Evolutionary conservation across 441 rosid genomes (phyloP).

Genomic region (Eutrema salsugineum): DNA sequence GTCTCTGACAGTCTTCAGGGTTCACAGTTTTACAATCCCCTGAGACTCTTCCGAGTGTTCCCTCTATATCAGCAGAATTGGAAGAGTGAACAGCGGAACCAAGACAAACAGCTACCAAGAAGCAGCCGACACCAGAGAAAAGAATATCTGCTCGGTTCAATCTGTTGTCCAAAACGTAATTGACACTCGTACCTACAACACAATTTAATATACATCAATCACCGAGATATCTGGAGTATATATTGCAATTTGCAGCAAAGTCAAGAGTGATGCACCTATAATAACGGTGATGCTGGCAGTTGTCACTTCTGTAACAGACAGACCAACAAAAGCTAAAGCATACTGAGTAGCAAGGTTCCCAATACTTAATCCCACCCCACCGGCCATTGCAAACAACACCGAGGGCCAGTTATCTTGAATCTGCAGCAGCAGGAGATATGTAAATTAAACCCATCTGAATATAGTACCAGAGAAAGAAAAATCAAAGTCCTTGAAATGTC

Average conservation of each 20-base stretch:
- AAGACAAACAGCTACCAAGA: slow-evolving; percentile 71
- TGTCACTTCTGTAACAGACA: slow-evolving; percentile 79
- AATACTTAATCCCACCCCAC: slow-evolving; percentile 68
- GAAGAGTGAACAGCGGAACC: slow-evolving; percentile 83
- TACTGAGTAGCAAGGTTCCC: slow-evolving; percentile 79
- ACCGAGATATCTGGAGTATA: neutral
- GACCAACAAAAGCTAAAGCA: slow-evolving; percentile 78
- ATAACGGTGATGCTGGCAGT: slow-evolving; percentile 69
- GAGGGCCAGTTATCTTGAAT: slow-evolving; percentile 79
- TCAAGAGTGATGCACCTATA: slow-evolving; percentile 39
- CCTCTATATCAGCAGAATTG: slow-evolving; percentile 55
- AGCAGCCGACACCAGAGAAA: slow-evolving; percentile 81
- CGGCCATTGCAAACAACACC: slow-evolving; percentile 75
- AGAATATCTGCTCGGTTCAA: slow-evolving; percentile 69
- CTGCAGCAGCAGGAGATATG: slow-evolving; percentile 6
- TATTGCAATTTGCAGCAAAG: neutral
- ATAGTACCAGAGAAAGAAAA: neutral
- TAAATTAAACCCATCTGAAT: neutral
- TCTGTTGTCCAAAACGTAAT: slow-evolving; percentile 73
- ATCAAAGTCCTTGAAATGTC: neutral
- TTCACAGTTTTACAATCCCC: slow-evolving; percentile 1
- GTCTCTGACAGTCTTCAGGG: slow-evolving; percentile 29
- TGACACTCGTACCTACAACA: slow-evolving; percentile 36
- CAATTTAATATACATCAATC: neutral
- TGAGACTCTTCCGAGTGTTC: slow-evolving; percentile 37